Percentiles rank a stretch among this genome's conserved stretches.
Conservation (phyloP, 2,329 filamentous ascomycete species). For the Colletotrichum limetticola region DNA sequence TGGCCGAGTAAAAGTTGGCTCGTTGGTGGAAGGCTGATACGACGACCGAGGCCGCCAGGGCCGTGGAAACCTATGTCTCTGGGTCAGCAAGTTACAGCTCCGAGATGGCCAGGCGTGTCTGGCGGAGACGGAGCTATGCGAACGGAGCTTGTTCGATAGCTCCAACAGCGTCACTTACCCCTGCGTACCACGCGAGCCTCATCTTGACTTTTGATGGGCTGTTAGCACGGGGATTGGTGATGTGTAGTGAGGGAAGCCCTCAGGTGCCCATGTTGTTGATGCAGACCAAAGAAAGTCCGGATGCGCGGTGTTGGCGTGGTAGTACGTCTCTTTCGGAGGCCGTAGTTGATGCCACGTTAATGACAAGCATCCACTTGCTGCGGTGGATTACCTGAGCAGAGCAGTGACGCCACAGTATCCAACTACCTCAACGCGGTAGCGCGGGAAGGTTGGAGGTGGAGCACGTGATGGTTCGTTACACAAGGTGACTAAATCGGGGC, state of each 20-base stretch:
- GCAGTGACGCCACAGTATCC: slow-evolving; percentile 27
- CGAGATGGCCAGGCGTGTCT: background rate
- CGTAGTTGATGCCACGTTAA: slow-evolving; percentile 46
- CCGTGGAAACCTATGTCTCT: slow-evolving; percentile 75
- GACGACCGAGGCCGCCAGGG: slow-evolving; percentile 84
- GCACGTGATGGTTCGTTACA: slow-evolving; percentile 12
- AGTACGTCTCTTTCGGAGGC: slow-evolving; percentile 22
- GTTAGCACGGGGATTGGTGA: slow-evolving; percentile 23
- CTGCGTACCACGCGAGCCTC: slow-evolving; percentile 70
- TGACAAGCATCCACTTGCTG: slow-evolving; percentile 33
- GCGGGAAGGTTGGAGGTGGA: background rate
- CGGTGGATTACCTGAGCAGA: slow-evolving; percentile 35
- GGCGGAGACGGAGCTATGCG: slow-evolving; percentile 11
- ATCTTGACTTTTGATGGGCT: slow-evolving; percentile 54
- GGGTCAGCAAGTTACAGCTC: slow-evolving; percentile 30
- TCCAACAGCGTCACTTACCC: slow-evolving; percentile 55
- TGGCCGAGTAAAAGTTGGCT: slow-evolving; percentile 98
- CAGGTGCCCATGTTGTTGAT: slow-evolving; percentile 50
- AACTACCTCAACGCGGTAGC: background rate
- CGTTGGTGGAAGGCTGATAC: slow-evolving; percentile 93
- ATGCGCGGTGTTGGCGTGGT: slow-evolving; percentile 20
- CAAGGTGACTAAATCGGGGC: background rate
- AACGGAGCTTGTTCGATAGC: slow-evolving; percentile 5
- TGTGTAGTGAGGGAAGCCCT: slow-evolving; percentile 37
- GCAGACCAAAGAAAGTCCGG: slow-evolving; percentile 22